phyloP scores from a whole-genome alignment of 768 basidiomycete species.

The Leccinum subgranulosum region DNA sequence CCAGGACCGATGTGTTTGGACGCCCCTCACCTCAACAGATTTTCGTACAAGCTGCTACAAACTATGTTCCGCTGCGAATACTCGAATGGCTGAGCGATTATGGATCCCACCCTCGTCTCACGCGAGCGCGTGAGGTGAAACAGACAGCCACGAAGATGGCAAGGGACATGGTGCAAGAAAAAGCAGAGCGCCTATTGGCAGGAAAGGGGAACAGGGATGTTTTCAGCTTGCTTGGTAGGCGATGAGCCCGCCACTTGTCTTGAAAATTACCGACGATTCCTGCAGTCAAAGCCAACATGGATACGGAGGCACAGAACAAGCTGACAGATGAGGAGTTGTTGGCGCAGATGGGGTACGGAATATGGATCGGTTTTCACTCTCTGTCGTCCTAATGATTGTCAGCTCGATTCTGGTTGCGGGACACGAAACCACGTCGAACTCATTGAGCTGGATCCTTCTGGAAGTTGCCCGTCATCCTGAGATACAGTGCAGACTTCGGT shows the following conservation, averaged over 20 bases:
- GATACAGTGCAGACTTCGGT: slow-evolving; percentile 58
- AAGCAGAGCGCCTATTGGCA: slow-evolving; percentile 5
- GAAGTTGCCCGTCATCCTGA: slow-evolving; percentile 58
- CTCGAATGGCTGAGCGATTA: slow-evolving; percentile 35
- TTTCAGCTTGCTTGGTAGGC: slow-evolving; percentile 39
- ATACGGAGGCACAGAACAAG: slow-evolving; percentile 20
- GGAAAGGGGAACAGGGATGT: slow-evolving; percentile 18
- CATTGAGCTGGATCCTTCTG: slow-evolving; percentile 58
- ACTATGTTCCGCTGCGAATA: slow-evolving; percentile 11
- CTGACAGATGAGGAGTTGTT: slow-evolving; percentile 17
- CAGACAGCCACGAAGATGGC: slow-evolving; percentile 4
- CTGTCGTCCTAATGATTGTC: neutral
- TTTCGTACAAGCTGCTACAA: slow-evolving; percentile 12
- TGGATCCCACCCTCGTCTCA: slow-evolving; percentile 17
- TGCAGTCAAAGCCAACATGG: slow-evolving; percentile 30
- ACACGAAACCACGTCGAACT: slow-evolving; percentile 62
- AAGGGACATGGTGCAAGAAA: slow-evolving; percentile 16
- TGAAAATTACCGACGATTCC: neutral
- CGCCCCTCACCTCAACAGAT: slow-evolving; percentile 13
- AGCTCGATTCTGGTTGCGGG: slow-evolving; percentile 48
- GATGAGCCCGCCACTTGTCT: neutral
- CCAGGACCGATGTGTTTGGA: slow-evolving; percentile 16
- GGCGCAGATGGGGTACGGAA: slow-evolving; percentile 18
- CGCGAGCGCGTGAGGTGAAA: slow-evolving; percentile 14
- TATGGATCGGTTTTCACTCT: neutral